phyloP scores from a whole-genome alignment of 192 early-diverging fungal species.

The Spinellus fusiger region DNA sequence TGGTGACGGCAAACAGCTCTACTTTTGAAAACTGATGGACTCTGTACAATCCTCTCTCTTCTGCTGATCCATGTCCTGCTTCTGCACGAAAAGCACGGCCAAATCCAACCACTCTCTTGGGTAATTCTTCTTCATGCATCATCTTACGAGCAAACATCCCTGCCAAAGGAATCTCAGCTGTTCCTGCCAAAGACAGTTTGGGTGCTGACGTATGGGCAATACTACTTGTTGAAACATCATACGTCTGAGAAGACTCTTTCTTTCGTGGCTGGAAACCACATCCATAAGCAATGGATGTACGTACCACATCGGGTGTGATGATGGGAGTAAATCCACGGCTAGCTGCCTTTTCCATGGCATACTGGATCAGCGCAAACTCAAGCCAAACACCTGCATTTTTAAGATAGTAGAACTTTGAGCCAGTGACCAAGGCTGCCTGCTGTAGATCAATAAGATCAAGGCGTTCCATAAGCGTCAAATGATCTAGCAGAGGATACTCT shows the following conservation, averaged over 20 bases:
- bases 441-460: slow-evolving; percentile 79
- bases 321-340: slow-evolving; percentile 70
- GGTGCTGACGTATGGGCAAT: slow-evolving; percentile 38
- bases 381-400: slow-evolving; percentile 81
- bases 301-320: slow-evolving; percentile 77
- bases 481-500: slow-evolving; percentile 44
- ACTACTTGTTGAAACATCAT: slow-evolving; percentile 48
- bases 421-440: slow-evolving; percentile 71
- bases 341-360: slow-evolving; percentile 71
- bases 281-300: slow-evolving; percentile 69
- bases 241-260: slow-evolving; percentile 81
- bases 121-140: slow-evolving; percentile 52
- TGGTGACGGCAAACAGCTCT: slow-evolving; percentile 76
- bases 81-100: slow-evolving; percentile 90
- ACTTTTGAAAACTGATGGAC: slow-evolving; percentile 96
- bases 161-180: slow-evolving; percentile 88
- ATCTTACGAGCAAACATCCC: slow-evolving; percentile 73
- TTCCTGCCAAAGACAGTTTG: slow-evolving; percentile 72
- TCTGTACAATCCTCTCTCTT: slow-evolving; percentile 83
- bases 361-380: slow-evolving; percentile 84
- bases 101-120: slow-evolving; percentile 70
- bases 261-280: slow-evolving; percentile 87
- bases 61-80: slow-evolving; percentile 76
- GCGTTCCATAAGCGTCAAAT: slow-evolving; percentile 58
- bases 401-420: slow-evolving; percentile 82